phyloP scores from a whole-genome alignment of 495 filamentous ascomycete species.

The Aspergillus baeticus region DNA sequence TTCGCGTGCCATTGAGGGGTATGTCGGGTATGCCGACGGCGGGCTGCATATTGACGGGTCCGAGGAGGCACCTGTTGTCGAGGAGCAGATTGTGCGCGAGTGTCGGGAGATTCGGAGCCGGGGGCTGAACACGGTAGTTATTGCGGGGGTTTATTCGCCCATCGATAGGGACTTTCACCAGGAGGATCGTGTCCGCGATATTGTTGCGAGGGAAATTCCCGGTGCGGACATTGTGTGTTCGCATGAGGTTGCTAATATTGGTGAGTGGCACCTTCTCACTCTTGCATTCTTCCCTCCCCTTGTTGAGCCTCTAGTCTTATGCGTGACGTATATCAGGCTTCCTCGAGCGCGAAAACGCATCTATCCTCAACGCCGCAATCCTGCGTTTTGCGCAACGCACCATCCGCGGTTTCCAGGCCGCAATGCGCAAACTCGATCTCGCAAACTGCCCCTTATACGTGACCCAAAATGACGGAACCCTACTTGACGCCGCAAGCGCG shows the following conservation, averaged over 20 bases:
- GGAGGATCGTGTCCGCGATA: too few relatives aligned
- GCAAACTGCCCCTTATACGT: slow-evolving; percentile 41
- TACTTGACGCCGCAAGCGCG: slow-evolving; percentile 43
- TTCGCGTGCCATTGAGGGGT: too few relatives aligned
- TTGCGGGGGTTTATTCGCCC: too few relatives aligned
- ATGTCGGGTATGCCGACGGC: too few relatives aligned
- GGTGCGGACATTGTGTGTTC: slow-evolving; percentile 33
- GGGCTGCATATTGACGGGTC: slow-evolving; percentile 41
- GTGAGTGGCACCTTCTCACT: too few relatives aligned
- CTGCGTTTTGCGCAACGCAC: slow-evolving; percentile 41
- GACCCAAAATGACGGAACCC: slow-evolving; percentile 53
- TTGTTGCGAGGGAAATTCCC: slow-evolving; percentile 13
- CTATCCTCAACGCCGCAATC: slow-evolving; percentile 53
- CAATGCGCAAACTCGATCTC: too few relatives aligned
- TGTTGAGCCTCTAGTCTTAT: too few relatives aligned
- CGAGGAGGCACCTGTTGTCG: slow-evolving; percentile 17
- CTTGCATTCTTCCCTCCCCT: too few relatives aligned
- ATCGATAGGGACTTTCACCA: too few relatives aligned
- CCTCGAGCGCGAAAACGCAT: slow-evolving; percentile 53
- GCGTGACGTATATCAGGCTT: too few relatives aligned
- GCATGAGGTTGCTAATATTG: slow-evolving; percentile 41
- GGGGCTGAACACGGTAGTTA: too few relatives aligned
- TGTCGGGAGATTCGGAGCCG: too few relatives aligned
- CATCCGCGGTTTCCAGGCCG: slow-evolving; percentile 41
- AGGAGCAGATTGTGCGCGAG: slow-evolving; percentile 3